Conservation (phyloP, 2,329 filamentous ascomycete species). For the Myriosclerotinia curreyana region DNA sequence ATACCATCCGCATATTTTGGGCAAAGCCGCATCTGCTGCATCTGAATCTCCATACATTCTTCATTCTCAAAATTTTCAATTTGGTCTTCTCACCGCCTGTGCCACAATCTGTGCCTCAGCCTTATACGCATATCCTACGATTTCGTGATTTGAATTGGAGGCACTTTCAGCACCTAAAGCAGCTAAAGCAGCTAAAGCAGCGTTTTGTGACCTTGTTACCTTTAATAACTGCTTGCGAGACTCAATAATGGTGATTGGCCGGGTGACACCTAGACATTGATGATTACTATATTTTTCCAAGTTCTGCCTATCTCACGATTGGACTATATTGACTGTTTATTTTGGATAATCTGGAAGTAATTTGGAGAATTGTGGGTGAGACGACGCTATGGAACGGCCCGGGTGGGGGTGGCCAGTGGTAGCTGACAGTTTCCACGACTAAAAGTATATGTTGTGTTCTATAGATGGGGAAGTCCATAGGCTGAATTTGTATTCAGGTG, state of each 20-base stretch:
- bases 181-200: background rate
- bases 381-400: background rate
- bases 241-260: background rate
- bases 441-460: background rate
- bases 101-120: background rate
- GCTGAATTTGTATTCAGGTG: background rate
- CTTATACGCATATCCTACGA: background rate
- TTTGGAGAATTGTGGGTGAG: too few relatives aligned
- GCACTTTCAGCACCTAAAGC: too few relatives aligned
- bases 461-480: constrained; percentile 1
- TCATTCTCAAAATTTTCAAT: background rate
- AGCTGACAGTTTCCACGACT: background rate
- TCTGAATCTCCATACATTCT: background rate
- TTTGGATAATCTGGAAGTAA: background rate
- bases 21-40: background rate
- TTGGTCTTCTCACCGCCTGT: background rate
- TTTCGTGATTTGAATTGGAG: background rate
- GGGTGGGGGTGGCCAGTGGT: background rate
- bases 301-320: background rate
- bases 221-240: background rate
- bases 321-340: background rate
- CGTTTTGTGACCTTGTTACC: background rate
- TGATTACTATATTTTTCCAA: background rate
- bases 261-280: background rate
- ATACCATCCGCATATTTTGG: background rate